Evolutionary conservation across 2,329 filamentous ascomycete genomes (phyloP), one percentile per base, ranked within the genome.

Genomic region (Cryphonectria parasitica): DNA sequence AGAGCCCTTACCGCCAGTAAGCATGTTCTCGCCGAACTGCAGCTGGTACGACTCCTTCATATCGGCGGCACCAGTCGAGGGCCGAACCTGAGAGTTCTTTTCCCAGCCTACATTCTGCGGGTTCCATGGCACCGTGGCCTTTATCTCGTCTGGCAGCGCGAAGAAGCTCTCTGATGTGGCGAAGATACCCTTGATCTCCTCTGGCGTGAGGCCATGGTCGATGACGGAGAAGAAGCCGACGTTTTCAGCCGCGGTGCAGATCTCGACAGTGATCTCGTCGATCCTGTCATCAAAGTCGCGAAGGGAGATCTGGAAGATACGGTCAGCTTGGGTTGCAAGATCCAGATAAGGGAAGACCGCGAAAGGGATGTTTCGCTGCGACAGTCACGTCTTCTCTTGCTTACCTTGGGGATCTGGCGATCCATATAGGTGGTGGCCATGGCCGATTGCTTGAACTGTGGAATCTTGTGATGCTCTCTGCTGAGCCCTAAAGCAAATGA

Each of bases 41-140:
- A 89, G 79, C 74, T 89, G 87, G 73, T 89, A 88, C 3, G 83
- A 87, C 74, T 89, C 87, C 71, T 89, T 89, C 58, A 80, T 82
- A 73, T 89, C 87, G 0, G 85, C 80, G 1, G 82, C 80, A 4
- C 87, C 87, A 0, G 87, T 89, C 0, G 85, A 87, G 0, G 86
- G 86, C 8, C 87, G 81, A 52, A 89, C 79, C 73, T 89, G 87
- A 0, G 84, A 80, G 71, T 85, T 85, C 74, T 85, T 85, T 78
- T 89, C 87, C 86, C 87, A 89, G 10, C 87, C 87, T 2, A 84
- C 83, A 69, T 88, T 88, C 17, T 74, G 69, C 13, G 79, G 78
- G 28, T 81, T 85, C 79, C 85, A 89, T 0, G 86, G 83, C 0
- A 88, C 83, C 7, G 79, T 82, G 25, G 81, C 80, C 75, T 89